Evolutionary conservation across 306 rosid genomes (phyloP).

Genomic region (Argentina anserina): DNA sequence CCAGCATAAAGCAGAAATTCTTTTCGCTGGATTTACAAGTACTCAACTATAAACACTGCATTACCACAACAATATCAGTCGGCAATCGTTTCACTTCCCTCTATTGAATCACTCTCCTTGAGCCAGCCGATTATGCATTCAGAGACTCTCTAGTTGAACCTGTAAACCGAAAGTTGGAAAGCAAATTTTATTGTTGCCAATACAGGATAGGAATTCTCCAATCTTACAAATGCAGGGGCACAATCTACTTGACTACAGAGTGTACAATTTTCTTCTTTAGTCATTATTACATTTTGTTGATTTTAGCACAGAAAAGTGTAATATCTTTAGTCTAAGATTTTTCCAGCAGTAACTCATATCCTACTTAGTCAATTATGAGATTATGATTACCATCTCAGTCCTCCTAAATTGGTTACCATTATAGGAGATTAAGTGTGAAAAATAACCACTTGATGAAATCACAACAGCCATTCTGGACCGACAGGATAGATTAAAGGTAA

Average conservation of each 20-base stretch:
- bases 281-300: background rate
- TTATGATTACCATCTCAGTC: background rate
- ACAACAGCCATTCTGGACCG: background rate
- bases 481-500: background rate
- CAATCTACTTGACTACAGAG: background rate
- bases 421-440: background rate
- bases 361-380: background rate
- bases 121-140: conserved; percentile 3
- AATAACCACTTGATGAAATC: background rate
- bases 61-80: background rate
- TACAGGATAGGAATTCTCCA: background rate
- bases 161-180: background rate
- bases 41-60: background rate
- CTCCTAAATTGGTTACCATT: background rate
- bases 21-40: background rate
- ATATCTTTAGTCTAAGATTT: background rate
- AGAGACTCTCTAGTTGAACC: conserved; percentile 1
- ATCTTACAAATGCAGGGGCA: background rate
- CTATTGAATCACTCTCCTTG: background rate
- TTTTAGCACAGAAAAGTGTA: background rate
- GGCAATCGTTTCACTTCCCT: background rate
- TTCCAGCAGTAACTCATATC: background rate
- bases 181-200: background rate
- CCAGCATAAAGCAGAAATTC: background rate
- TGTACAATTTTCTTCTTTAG: background rate